Base-by-base conservation (phyloP, 208 protist species). In the Acanthamoeba lenticulata region DNA sequence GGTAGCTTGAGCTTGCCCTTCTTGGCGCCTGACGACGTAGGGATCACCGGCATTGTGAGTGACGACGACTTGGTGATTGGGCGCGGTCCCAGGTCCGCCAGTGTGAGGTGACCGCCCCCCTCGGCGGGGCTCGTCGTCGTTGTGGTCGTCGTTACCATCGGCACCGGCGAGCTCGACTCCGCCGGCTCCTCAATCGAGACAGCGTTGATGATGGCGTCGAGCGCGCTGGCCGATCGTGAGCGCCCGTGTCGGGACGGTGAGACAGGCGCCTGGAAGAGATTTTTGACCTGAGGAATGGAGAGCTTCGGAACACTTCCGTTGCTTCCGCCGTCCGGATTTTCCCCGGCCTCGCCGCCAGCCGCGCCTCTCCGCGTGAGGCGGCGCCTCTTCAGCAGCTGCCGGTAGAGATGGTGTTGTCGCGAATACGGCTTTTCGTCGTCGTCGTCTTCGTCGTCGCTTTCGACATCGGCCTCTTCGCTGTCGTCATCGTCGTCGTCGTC, bases 221-320 rank as follows among this genome's bases (percentile, higher is more conserved):
- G 60, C 0, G 85, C 67, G 52, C 72, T 52, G 40, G 85, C 85
- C 32, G 85, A 91, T n/a, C 45, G 55, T 29, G 85, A 91, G 42
- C 85, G 85, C 42, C 45, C 77, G 42, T 57, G 77, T 3, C 27
- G 32, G n/a, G 69, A 72, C 32, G 69, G 69, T 5, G 81, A 90
- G 21, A 40, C 21, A 19, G 45, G 77, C 27, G 85, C 38, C 38
- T 91, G 85, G 60, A 91, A 91, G 57, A 91, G 49, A 52, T 62
- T 45, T 32, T 91, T 91, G 57, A 72, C 85, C 47, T 52, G 49
- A 24, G 32, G 85, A 29, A 91, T 21, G 60, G 85, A 72, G 57
- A 91, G 85, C 85, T 91, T 91, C 57, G 85, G 85, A 72, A 91
- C 77, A 86, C 77, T 86, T 86, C 77, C 77, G 77, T 86, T 86